Conservation (phyloP, 1,284 basidiomycete genomes). For the Apiotrichum gracile region DNA sequence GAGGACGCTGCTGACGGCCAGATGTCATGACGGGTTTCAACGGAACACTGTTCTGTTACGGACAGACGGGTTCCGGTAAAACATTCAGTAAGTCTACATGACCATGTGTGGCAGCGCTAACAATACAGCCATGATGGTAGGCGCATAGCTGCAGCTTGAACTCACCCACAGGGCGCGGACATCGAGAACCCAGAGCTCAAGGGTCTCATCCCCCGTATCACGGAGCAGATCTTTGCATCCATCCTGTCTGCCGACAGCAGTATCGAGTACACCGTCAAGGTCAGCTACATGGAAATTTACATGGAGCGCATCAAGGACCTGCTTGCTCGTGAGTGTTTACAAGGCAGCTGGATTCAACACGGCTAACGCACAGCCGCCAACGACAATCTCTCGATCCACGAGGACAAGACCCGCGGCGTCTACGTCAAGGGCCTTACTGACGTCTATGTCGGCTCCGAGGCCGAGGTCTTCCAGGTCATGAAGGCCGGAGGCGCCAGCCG, state of each 20-base stretch:
- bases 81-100: constrained; percentile 58
- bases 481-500: constrained; percentile 85
- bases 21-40: constrained; percentile 99
- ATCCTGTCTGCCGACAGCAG: constrained; percentile 93
- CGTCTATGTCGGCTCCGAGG: constrained; percentile 92
- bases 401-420: constrained; percentile 95
- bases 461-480: constrained; percentile 99
- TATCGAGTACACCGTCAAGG: constrained; percentile 97
- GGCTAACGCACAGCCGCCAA: constrained; percentile 68
- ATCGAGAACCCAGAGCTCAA: constrained; percentile 87
- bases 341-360: not conserved
- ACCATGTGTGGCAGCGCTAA: constrained; percentile 7
- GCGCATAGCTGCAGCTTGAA: constrained; percentile 22
- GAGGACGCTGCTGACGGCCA: constrained; percentile 37
- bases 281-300: constrained; percentile 99
- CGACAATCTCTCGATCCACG: constrained; percentile 97
- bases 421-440: constrained; percentile 98
- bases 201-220: constrained; percentile 97
- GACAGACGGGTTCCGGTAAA: constrained; percentile 96
- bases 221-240: constrained; percentile 97
- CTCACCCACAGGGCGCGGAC: constrained; percentile 74
- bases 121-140: constrained; percentile 76
- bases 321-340: constrained; percentile 83
- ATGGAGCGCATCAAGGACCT: constrained; percentile 94
- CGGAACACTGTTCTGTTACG: constrained; percentile 96